These are phyloP conservation scores for Endocarpon pusillum DNA, from an alignment of 495 filamentous ascomycete species.

Conservation along the genomic window DNA sequence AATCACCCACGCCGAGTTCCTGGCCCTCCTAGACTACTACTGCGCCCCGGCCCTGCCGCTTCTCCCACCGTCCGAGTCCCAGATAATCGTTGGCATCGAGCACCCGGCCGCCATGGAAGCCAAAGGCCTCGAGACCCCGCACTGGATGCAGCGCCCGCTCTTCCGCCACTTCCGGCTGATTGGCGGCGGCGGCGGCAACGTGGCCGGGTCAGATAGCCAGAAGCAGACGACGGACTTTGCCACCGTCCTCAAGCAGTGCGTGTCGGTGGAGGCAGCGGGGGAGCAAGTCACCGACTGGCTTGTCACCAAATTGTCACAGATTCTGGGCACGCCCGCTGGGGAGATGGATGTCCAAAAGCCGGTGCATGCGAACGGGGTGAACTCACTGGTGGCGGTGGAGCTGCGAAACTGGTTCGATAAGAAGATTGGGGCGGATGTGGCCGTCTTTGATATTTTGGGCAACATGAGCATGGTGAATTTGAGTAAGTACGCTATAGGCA, in stretches of 20 bases:
- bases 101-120: slow-evolving; percentile 10
- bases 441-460: slow-evolving; percentile 21
- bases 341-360: slow-evolving; percentile 20
- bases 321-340: slow-evolving; percentile 18
- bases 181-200: background rate
- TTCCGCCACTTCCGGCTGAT: slow-evolving; percentile 15
- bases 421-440: slow-evolving; percentile 20
- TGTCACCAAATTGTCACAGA: slow-evolving; percentile 12
- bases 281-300: slow-evolving; percentile 11
- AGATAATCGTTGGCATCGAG: slow-evolving; percentile 14
- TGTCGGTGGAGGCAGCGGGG: slow-evolving; percentile 15
- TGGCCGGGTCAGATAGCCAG: background rate
- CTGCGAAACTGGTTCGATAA: slow-evolving; percentile 27
- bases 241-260: slow-evolving; percentile 1
- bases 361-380: slow-evolving; percentile 21
- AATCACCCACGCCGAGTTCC: slow-evolving; percentile 11
- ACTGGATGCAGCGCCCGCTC: slow-evolving; percentile 15
- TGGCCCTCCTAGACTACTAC: slow-evolving; percentile 16
- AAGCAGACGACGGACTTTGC: slow-evolving; percentile 2
- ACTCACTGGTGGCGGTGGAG: slow-evolving; percentile 31
- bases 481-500: background rate
- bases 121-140: slow-evolving; percentile 12
- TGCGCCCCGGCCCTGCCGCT: slow-evolving; percentile 8
- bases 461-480: slow-evolving; percentile 3
- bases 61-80: background rate